These are phyloP conservation scores for Porcisia hertigi DNA, from an alignment of 208 protist species.

Conservation along the genomic window DNA sequence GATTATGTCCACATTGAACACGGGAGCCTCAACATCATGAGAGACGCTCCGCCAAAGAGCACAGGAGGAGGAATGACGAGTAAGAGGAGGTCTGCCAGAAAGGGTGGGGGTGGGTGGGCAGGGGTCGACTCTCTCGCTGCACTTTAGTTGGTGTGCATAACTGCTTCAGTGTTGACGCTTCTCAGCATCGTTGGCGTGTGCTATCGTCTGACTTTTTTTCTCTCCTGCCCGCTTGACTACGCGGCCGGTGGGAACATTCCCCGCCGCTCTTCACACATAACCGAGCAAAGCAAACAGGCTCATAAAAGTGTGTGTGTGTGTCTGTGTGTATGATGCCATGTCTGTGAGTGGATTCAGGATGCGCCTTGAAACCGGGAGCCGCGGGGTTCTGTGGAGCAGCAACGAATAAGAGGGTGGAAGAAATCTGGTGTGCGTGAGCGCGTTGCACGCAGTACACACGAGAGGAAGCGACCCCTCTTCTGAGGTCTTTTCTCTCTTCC, in stretches of 20 bases:
- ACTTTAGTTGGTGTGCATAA: neutral
- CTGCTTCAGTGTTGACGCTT: neutral
- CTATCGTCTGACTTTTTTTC: neutral
- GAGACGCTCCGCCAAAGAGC: slow-evolving; percentile 1
- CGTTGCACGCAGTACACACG: neutral
- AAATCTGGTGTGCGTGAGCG: neutral
- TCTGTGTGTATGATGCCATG: neutral
- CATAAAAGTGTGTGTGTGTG: neutral
- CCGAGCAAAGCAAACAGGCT: neutral
- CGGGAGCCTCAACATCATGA: slow-evolving; percentile 21
- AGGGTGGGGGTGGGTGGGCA: too few relatives aligned
- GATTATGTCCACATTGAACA: slow-evolving; percentile 66
- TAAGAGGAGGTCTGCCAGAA: neutral
- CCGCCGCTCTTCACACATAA: slow-evolving; percentile 5
- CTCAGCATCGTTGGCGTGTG: neutral
- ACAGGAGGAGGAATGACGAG: neutral
- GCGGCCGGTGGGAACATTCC: neutral
- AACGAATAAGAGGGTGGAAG: neutral
- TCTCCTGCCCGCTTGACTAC: neutral
- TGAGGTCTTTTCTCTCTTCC: neutral
- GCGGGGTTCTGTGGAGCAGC: neutral
- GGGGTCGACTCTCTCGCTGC: neutral
- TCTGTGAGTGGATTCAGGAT: neutral
- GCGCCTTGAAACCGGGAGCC: neutral
- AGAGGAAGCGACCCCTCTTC: neutral